These are phyloP conservation scores for Aspergillus bombycis DNA, from an alignment of 2,329 filamentous ascomycete genomes.

Conservation along the genomic window DNA sequence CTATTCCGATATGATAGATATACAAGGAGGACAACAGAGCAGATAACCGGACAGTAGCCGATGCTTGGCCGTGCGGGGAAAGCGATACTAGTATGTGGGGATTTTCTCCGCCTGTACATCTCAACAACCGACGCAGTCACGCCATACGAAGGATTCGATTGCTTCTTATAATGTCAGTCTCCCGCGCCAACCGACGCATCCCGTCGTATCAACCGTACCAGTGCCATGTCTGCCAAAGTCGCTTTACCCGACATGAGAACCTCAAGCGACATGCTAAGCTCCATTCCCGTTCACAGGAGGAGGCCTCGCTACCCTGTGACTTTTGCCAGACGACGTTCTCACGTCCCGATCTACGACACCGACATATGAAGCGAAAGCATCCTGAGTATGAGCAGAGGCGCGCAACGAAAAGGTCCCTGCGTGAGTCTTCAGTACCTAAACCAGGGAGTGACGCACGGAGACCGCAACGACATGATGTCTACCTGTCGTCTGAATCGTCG, in stretches of 20 bases:
- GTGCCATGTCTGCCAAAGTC: slow-evolving; percentile 42
- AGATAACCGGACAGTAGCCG: neutral
- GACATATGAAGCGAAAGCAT: slow-evolving; percentile 50
- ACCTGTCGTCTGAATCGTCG: slow-evolving; percentile 6
- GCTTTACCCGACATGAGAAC: slow-evolving; percentile 46
- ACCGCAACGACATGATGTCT: neutral
- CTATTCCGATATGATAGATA: neutral
- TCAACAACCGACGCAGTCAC: neutral
- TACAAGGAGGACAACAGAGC: neutral
- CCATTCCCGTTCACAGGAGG: slow-evolving; percentile 37
- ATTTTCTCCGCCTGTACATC: slow-evolving; percentile 1
- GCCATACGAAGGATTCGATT: neutral
- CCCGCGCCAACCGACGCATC: slow-evolving; percentile 2
- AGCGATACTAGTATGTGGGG: neutral
- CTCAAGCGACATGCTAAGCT: slow-evolving; percentile 48
- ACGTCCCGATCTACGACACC: slow-evolving; percentile 43
- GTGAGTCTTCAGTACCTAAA: neutral
- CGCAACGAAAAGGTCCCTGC: slow-evolving; percentile 4
- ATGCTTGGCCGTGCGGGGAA: neutral
- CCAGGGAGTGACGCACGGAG: neutral
- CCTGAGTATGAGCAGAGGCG: slow-evolving; percentile 26
- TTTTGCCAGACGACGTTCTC: slow-evolving; percentile 47
- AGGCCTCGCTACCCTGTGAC: slow-evolving; percentile 38
- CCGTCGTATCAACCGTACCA: slow-evolving; percentile 43
- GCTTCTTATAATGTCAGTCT: slow-evolving; percentile 4